Evolutionary conservation across 768 basidiomycete species (phyloP).

Genomic region (Rhodotorula paludigena): DNA sequence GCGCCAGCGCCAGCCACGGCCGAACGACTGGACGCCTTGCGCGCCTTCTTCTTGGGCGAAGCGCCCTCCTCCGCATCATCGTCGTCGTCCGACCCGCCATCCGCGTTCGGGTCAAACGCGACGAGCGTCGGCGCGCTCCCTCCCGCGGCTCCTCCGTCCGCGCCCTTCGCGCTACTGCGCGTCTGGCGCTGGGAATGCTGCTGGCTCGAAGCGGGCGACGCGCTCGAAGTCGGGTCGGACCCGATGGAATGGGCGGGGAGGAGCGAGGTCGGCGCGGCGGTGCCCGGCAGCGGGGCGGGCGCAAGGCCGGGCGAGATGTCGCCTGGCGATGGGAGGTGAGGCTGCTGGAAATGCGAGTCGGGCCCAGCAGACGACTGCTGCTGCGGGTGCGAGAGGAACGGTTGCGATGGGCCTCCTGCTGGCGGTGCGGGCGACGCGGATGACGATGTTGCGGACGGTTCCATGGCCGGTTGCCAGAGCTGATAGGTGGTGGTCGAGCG

Average conservation of each 20-base stretch:
- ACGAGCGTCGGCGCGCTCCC: constrained; percentile 11
- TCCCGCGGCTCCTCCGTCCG: background rate
- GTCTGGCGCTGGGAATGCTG: background rate
- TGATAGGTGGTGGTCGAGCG: background rate
- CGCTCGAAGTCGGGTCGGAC: background rate
- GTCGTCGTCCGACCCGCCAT: constrained; percentile 24
- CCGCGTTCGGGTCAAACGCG: constrained; percentile 32
- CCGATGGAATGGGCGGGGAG: background rate
- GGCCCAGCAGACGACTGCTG: background rate
- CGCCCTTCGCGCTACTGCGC: background rate
- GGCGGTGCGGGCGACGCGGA: background rate
- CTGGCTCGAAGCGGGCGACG: background rate
- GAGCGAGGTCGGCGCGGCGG: background rate
- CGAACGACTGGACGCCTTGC: constrained; percentile 42
- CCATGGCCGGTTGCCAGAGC: background rate
- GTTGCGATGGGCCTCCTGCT: background rate
- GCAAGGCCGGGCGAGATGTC: constrained; percentile 9
- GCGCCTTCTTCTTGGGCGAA: constrained; percentile 42
- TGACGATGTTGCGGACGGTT: background rate
- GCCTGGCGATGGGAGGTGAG: background rate
- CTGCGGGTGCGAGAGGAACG: background rate
- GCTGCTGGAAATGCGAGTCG: background rate
- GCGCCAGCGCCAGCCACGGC: constrained; percentile 46
- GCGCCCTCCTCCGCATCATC: constrained; percentile 71
- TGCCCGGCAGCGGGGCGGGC: background rate